These are phyloP conservation scores for Zostera marina DNA, from an alignment of 116 monocot genomes.

Conservation along the genomic window DNA sequence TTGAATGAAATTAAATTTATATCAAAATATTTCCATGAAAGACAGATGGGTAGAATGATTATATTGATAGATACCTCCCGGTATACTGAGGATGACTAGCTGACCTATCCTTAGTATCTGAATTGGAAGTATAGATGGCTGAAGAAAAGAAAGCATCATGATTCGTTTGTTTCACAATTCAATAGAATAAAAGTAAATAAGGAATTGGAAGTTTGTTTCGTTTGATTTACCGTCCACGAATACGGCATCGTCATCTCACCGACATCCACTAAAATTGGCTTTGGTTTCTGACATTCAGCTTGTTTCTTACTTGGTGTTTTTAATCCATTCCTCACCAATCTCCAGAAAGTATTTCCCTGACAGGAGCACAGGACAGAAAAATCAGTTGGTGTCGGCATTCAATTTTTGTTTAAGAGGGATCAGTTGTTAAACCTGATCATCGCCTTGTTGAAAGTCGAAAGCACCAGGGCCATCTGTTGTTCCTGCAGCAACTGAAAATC, in stretches of 20 bases:
- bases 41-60: too few relatives aligned
- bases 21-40: too few relatives aligned
- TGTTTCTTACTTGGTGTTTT: slow-evolving; percentile 70
- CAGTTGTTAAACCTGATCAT: slow-evolving; percentile 47
- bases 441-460: slow-evolving; percentile 93
- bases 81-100: slow-evolving; percentile 80
- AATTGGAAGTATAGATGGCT: slow-evolving; percentile 94
- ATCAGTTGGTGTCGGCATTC: not conserved
- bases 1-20: not conserved
- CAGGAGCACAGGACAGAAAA: slow-evolving; percentile 1
- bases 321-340: slow-evolving; percentile 61
- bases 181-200: not conserved
- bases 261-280: slow-evolving; percentile 90
- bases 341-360: slow-evolving; percentile 97
- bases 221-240: slow-evolving; percentile 72
- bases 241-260: slow-evolving; percentile 96
- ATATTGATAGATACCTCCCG: slow-evolving; percentile 74
- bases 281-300: slow-evolving; percentile 75
- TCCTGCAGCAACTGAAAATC: slow-evolving; percentile 97
- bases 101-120: slow-evolving; percentile 81
- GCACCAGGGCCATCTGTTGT: slow-evolving; percentile 99
- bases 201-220: not conserved
- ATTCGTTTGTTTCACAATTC: not conserved
- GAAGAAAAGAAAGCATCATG: slow-evolving; percentile 7
- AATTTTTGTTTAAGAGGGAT: not conserved